Conservation (phyloP, 2,329 filamentous ascomycete species). For the Alternaria panax region DNA sequence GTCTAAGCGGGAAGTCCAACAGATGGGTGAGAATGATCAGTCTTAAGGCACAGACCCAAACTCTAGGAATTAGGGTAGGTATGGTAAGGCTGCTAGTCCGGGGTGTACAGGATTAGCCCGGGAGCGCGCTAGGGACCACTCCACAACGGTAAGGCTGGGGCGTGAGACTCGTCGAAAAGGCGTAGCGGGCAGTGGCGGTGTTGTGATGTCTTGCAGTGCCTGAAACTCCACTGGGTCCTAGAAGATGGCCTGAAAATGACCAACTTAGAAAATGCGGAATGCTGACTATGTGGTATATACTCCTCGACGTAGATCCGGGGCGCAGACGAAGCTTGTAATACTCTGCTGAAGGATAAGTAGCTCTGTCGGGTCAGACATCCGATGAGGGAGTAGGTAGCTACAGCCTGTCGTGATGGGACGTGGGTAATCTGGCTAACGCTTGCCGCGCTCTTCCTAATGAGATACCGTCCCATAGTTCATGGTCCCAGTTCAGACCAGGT, state of each 20-base stretch:
- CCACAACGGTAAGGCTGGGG: conserved; percentile 49
- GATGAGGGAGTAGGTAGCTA: conserved; percentile 28
- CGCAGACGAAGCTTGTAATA: conserved; percentile 40
- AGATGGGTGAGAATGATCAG: conserved; percentile 38
- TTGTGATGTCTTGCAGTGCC: conserved; percentile 44
- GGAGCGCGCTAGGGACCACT: conserved; percentile 38
- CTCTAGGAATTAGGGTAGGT: conserved; percentile 36
- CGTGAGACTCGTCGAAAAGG: conserved; percentile 33
- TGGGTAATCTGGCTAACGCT: conserved; percentile 35
- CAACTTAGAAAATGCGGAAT: conserved; percentile 35
- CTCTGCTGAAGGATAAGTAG: conserved; percentile 29
- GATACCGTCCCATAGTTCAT: conserved; percentile 33
- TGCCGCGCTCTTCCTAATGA: conserved; percentile 34
- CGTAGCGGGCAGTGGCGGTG: conserved; percentile 49
- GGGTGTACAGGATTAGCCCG: conserved; percentile 44
- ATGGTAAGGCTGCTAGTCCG: conserved; percentile 42
- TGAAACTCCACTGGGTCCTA: conserved; percentile 40
- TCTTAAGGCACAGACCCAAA: conserved; percentile 41
- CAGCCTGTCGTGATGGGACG: conserved; percentile 21
- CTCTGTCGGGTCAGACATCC: conserved; percentile 27
- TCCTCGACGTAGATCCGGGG: conserved; percentile 35
- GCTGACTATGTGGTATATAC: conserved; percentile 19
- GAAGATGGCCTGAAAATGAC: conserved; percentile 35
- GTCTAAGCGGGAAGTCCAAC: conserved; percentile 33
- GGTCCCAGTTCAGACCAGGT: conserved; percentile 37